Evolutionary conservation across 2,329 filamentous ascomycete species (phyloP), one percentile per base, ranked within the genome.

Genomic region (Cladophialophora chaetospira): DNA sequence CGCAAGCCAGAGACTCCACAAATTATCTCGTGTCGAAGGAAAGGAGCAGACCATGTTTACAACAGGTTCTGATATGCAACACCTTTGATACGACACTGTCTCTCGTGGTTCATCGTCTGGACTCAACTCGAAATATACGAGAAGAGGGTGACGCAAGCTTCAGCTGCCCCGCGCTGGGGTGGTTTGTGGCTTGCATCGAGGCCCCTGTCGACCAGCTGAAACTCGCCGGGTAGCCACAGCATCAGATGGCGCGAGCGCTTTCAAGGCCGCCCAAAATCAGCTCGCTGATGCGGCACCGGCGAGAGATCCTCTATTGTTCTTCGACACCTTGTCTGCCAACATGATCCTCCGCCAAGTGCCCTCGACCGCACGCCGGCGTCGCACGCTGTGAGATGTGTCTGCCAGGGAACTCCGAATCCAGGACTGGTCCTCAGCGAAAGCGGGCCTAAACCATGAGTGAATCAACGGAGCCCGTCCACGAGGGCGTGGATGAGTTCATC

Each of bases 171-270:
- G 25, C 25, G 23, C 43, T n/a, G 19, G 40, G 40, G 25, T 45
- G 5, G n/a, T 50, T 55, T 55, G 45, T 55, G 53, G 53, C 53
- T 55, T 55, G 53, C 44, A 35, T 55, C 44, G 53, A 55, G 36
- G 23, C 50, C 26, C 13, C 2, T 19, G 28, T 15, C 21, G 25
- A n/a, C 15, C 42, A 36, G 31, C 40, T 31, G 42, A 46, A 35
- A 33, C 28, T 15, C 26, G 15, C 36, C 11, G 36, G 13, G 19
- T 5, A 28, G 38, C 26, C 19, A 48, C 33, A n/a, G n/a, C n/a
- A n/a, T n/a, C n/a, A n/a, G 5, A 15, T 29, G 15, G 19, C 21
- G 21, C 23, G 40, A 35, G n/a, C 5, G 11, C 43, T 45, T 25
- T 9, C 43, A 29, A 4, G 25, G 15, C 3, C 4, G 25, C 29